Conservation (phyloP, 306 rosid genomes). For the Hippophae tibetana region DNA sequence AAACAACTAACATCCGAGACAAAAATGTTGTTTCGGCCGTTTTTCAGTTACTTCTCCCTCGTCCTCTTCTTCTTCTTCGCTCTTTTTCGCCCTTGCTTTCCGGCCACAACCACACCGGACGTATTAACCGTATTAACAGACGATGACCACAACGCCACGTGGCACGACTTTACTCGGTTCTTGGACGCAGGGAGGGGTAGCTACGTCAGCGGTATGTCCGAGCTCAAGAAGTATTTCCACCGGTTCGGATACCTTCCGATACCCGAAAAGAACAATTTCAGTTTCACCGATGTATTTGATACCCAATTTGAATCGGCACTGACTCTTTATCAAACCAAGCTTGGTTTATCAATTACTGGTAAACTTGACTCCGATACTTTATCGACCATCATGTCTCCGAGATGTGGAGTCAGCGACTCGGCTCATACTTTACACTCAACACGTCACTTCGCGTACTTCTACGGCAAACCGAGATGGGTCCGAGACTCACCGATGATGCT, state of each 20-base stretch:
- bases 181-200: slow-evolving; percentile 63
- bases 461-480: slow-evolving; percentile 74
- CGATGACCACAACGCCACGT: slow-evolving; percentile 35
- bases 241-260: slow-evolving; percentile 72
- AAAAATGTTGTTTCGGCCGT: slow-evolving; percentile 34
- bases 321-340: slow-evolving; percentile 49
- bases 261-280: slow-evolving; percentile 13
- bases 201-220: slow-evolving; percentile 58
- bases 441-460: slow-evolving; percentile 58
- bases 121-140: slow-evolving; percentile 29
- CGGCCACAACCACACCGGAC: slow-evolving; percentile 49
- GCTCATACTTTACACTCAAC: slow-evolving; percentile 15
- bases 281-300: slow-evolving; percentile 59
- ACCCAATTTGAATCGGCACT: slow-evolving; percentile 52
- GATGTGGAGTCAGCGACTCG: slow-evolving; percentile 72
- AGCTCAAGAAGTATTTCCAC: slow-evolving; percentile 66
- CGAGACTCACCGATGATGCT: slow-evolving; percentile 39
- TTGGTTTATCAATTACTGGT: slow-evolving; percentile 58
- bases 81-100: slow-evolving; percentile 48
- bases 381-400: slow-evolving; percentile 53
- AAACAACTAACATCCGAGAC: slow-evolving; percentile 24
- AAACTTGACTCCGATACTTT: slow-evolving; percentile 63
- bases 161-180: slow-evolving; percentile 61
- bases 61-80: slow-evolving; percentile 21
- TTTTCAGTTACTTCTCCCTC: slow-evolving; percentile 22